Base-by-base conservation (phyloP, 352 stramenopile species). In the Pythium insidiosum region DNA sequence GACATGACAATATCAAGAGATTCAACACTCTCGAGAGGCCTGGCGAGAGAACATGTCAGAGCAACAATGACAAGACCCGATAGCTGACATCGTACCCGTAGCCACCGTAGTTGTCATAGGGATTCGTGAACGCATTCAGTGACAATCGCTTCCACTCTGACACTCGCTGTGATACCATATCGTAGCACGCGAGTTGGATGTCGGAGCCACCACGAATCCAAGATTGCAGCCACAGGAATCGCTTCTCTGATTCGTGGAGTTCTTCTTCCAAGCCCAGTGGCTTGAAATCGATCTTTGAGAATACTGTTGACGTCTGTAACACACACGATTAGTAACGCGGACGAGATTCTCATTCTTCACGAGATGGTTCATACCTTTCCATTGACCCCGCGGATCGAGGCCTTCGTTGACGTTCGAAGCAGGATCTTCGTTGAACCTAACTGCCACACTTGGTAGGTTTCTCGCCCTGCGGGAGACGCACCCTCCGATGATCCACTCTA, bases 181-280 rank as follows among this genome's bases (percentile, higher is more conserved):
- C n/a, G n/a, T n/a, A n/a, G n/a, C n/a, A n/a, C n/a, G n/a, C 68
- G 5, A 91, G 41, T 5, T 78, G 24, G n/a, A 93, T 42, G 5
- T 48, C 45, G 0, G 74, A 67, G 12, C 66, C 62, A n/a, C 81
- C 78, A 7, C 78, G 72, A 12, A 93, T 53, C 81, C 81, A 93
- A 4, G 78, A 80, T 51, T 91, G 72, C 1, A 93, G 47, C 77
- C 78, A 88, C 37, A 87, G 71, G 1, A 61, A 61, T 15, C 67
- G 68, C 29, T 68, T 53, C 40, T 93, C 81, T 39, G 68, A 80
- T 1, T 50, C 50, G 13, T 73, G 80, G 18, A 91, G 43, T 47
- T 71, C 64, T 41, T 93, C 81, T 13, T 68, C 50, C 6, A 82
- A 16, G n/a, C 58, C 58, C 0, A 82, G 47, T 7, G 60, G 53